Evolutionary conservation across 106 monocot genomes (phyloP).

Genomic region (Alisma plantagoaquatica): DNA sequence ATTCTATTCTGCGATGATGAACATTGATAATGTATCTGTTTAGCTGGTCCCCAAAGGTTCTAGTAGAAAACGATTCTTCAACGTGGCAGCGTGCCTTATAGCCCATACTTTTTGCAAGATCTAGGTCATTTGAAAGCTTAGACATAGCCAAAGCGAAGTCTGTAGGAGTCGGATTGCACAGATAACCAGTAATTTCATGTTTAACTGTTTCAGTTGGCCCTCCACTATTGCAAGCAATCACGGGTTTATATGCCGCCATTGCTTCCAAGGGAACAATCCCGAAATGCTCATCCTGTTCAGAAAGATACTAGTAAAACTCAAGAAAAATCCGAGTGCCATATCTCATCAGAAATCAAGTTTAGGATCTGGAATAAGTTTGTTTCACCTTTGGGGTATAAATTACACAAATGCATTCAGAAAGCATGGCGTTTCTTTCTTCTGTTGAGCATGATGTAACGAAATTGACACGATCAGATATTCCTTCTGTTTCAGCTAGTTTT

Average conservation of each 20-base stretch:
- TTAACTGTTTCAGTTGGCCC: slow-evolving; percentile 55
- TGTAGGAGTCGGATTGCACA: slow-evolving; percentile 32
- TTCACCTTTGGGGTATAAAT: slow-evolving; percentile 89
- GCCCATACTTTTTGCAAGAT: slow-evolving; percentile 43
- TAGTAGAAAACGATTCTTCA: slow-evolving; percentile 30
- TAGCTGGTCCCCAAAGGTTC: slow-evolving; percentile 35
- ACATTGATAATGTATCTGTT: slow-evolving; percentile 33
- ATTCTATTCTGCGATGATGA: slow-evolving; percentile 37
- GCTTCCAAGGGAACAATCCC: no score
- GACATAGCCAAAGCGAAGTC: slow-evolving; percentile 42
- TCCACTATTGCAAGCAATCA: no score
- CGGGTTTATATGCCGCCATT: no score
- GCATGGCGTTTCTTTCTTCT: slow-evolving; percentile 65
- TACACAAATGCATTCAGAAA: slow-evolving; percentile 78
- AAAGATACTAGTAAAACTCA: background rate
- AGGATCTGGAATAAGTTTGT: no score
- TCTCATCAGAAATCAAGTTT: no score
- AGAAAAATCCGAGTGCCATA: no score
- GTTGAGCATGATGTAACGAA: slow-evolving; percentile 91
- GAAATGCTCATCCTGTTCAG: slow-evolving; percentile 84
- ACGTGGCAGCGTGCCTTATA: slow-evolving; percentile 38
- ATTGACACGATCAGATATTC: slow-evolving; percentile 46
- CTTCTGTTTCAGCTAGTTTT: slow-evolving; percentile 43
- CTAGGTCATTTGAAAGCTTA: slow-evolving; percentile 16
- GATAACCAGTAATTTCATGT: slow-evolving; percentile 46